Evolutionary conservation across 495 filamentous ascomycete species (phyloP), one percentile per base, ranked within the genome.

Genomic region (Xylaria intraflava): DNA sequence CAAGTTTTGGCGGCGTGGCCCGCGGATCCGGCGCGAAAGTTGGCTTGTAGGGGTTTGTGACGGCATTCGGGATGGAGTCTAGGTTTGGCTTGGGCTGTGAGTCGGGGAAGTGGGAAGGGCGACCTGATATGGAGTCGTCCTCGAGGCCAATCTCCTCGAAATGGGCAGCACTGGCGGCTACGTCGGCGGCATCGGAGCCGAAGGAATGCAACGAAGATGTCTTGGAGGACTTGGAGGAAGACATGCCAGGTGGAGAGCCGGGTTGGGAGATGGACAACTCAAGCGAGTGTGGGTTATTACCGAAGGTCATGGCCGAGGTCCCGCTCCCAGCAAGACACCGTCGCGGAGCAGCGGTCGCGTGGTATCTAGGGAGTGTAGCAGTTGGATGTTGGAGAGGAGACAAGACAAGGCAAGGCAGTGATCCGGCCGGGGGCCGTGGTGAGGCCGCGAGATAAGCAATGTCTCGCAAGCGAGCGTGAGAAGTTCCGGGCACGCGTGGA

Each of bases 141-240:
- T 87, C 81, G 7, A 98, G 79, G 9, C 86, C 88, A 58, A 96
- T 95, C 46, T 97, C 93, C 67, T 98, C 93, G 61, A 97, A 96
- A 62, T 96, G 84, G 46, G 78, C 79, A 36, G 83, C 78, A 63
- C 92, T 86, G 29, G 82, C 78, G 38, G 87, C 76, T 53, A 79
- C 78, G 51, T 75, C 81, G 26, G 83, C 64, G 3, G 55, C 51
- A 58, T 84, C 86, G 38, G 85, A 85, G 41, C 82, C 80, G 24
- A 86, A 82, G 14, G 88, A 94, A 58, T 83, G 84, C 54, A 90
- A 84, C n/a, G 90, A 93, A 14, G 89, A 93, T 30, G 86, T 88
- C 65, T 94, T 93, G 51, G 89, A 94, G 51, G 88, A 93, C 64
- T 89, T 60, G 39, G 89, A 94, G 44, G 82, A 80, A 56, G 85